Evolutionary conservation across 129 eudicot species (phyloP).

Genomic region (Deinandra increscens): DNA sequence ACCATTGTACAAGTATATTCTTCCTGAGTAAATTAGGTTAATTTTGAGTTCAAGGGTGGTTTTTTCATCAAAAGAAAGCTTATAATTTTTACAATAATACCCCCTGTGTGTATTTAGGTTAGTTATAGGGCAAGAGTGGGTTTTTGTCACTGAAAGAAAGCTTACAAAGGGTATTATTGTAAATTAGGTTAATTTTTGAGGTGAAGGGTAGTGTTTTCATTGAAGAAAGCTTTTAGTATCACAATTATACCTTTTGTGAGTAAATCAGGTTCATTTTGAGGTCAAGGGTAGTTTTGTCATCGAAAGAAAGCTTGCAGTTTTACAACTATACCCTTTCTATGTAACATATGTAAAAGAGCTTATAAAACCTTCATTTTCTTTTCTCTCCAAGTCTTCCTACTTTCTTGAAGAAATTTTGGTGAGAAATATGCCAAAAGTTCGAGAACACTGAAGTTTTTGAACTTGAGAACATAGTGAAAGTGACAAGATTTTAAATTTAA

Average conservation of each 20-base stretch:
- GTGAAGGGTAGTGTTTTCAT: background rate
- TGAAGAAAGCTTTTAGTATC: background rate
- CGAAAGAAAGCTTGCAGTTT: background rate
- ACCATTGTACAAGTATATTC: background rate
- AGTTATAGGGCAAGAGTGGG: background rate
- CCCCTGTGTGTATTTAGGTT: background rate
- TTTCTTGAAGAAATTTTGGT: no score
- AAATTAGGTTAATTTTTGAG: background rate
- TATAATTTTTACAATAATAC: background rate
- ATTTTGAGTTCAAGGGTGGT: no score
- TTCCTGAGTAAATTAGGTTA: background rate
- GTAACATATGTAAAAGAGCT: background rate
- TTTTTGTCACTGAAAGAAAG: background rate
- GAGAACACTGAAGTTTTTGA: background rate
- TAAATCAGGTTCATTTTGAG: background rate
- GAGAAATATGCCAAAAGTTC: background rate
- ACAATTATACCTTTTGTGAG: background rate
- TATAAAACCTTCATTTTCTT: background rate
- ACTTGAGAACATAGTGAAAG: background rate
- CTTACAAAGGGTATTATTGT: background rate
- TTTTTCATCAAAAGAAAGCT: background rate
- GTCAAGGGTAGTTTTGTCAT: background rate
- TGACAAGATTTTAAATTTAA: constrained; percentile 1
- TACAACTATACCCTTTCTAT: background rate
- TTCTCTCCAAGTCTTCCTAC: background rate